These are phyloP conservation scores for Cystofilobasidium ferigula DNA, from an alignment of 768 basidiomycete genomes.

Conservation along the genomic window DNA sequence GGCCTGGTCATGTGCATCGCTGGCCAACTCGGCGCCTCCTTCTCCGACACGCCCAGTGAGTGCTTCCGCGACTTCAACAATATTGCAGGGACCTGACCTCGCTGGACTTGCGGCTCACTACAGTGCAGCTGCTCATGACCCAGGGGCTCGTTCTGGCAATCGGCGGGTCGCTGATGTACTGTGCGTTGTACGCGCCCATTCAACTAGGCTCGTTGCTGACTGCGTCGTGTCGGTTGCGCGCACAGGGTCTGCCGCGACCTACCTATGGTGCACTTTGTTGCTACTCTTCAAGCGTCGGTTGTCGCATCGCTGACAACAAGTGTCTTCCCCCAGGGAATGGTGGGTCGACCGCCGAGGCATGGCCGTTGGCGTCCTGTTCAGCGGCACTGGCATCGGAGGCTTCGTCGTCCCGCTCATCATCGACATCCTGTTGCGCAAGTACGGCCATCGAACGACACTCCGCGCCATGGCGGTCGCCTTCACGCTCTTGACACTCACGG, in stretches of 20 bases:
- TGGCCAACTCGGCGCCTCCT: constrained; percentile 2
- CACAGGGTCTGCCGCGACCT: not conserved
- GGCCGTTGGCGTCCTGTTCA: constrained; percentile 6
- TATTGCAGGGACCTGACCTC: too few species aligned
- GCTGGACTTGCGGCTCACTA: too few species aligned
- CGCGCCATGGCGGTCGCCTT: constrained; percentile 2
- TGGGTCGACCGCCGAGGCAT: not conserved
- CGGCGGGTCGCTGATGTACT: constrained; percentile 3
- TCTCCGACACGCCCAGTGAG: not conserved
- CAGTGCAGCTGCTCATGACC: constrained; percentile 3
- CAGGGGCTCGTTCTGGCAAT: not conserved
- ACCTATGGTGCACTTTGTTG: not conserved
- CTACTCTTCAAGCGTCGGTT: too few species aligned
- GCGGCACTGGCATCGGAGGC: constrained; percentile 3
- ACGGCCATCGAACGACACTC: constrained; percentile 6
- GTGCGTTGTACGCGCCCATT: too few species aligned
- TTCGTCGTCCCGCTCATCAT: not conserved
- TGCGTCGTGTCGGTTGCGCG: too few species aligned
- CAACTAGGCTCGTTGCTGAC: too few species aligned
- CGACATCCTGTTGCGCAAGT: not conserved
- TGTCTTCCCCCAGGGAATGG: constrained; percentile 10
- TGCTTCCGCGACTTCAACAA: too few species aligned
- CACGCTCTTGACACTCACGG: not conserved
- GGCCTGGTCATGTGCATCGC: not conserved
- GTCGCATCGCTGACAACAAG: too few species aligned